Percentiles rank a stretch among this genome's conserved stretches.
These are phyloP conservation scores for Artemisia argyi DNA, from an alignment of 129 eudicot species.

Conservation along the genomic window DNA sequence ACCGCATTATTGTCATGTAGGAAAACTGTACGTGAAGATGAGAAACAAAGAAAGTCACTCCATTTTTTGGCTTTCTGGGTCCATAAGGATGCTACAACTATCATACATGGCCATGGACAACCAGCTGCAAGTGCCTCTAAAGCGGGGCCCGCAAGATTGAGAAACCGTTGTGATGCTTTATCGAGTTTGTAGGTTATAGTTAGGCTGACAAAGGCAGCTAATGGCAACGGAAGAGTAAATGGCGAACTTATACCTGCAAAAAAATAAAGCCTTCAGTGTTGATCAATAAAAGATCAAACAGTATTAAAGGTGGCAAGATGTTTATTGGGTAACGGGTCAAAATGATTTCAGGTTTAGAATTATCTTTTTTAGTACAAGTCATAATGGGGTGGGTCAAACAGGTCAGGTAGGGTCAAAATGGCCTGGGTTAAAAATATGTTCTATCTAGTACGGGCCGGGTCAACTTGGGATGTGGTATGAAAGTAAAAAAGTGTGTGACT, in stretches of 20 bases:
- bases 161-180: constrained; percentile 87
- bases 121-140: constrained; percentile 90
- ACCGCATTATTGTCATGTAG: constrained; percentile 84
- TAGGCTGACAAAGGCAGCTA: constrained; percentile 98
- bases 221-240: constrained; percentile 89
- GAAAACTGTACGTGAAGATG: constrained; percentile 94
- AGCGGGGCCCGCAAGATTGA: constrained; percentile 90
- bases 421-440: too few species aligned
- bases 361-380: too few species aligned
- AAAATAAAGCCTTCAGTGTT: constrained; percentile 7
- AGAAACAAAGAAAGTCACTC: constrained; percentile 93
- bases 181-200: constrained; percentile 97
- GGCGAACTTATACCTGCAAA: constrained; percentile 73
- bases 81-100: constrained; percentile 92
- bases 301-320: too few species aligned
- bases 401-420: too few species aligned
- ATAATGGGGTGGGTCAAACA: too few species aligned
- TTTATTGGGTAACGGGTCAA: too few species aligned
- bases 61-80: constrained; percentile 92
- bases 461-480: too few species aligned
- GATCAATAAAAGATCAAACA: not conserved
- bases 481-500: too few species aligned
- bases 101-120: constrained; percentile 99
- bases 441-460: too few species aligned
- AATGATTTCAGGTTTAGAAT: too few species aligned